These are phyloP conservation scores for Trichoderma erinaceum DNA, from an alignment of 495 filamentous ascomycete species.

Conservation along the genomic window DNA sequence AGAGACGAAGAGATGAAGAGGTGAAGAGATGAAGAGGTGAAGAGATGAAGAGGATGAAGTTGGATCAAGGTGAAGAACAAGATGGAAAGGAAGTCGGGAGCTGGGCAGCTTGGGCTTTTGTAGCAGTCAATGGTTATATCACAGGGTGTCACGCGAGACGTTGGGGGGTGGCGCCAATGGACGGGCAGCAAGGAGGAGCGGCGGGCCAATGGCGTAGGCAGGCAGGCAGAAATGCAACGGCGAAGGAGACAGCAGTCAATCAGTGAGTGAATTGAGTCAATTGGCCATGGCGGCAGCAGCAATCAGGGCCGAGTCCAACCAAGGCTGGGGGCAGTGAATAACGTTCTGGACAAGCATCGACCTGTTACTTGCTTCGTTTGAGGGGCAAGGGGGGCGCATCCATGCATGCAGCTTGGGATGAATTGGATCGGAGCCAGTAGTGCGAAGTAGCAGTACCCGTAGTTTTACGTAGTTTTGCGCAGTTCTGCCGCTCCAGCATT, in stretches of 20 bases:
- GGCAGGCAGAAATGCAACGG: not conserved
- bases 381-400: too few species aligned
- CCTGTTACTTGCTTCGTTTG: too few species aligned
- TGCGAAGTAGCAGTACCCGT: too few species aligned
- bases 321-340: too few species aligned
- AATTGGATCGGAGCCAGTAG: too few species aligned
- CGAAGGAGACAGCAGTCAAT: not conserved
- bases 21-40: not conserved
- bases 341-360: too few species aligned
- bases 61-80: not conserved
- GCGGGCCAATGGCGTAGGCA: not conserved
- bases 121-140: not conserved
- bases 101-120: slow-evolving; percentile 12
- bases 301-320: too few species aligned
- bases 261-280: not conserved
- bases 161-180: slow-evolving; percentile 8
- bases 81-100: not conserved
- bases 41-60: not conserved
- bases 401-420: too few species aligned
- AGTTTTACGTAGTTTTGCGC: too few species aligned
- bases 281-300: not conserved
- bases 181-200: not conserved
- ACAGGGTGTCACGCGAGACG: slow-evolving; percentile 9
- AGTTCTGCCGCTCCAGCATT: too few species aligned
- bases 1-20: not conserved